Base-by-base conservation (phyloP, 306 rosid species). In the Corylus avellana region DNA sequence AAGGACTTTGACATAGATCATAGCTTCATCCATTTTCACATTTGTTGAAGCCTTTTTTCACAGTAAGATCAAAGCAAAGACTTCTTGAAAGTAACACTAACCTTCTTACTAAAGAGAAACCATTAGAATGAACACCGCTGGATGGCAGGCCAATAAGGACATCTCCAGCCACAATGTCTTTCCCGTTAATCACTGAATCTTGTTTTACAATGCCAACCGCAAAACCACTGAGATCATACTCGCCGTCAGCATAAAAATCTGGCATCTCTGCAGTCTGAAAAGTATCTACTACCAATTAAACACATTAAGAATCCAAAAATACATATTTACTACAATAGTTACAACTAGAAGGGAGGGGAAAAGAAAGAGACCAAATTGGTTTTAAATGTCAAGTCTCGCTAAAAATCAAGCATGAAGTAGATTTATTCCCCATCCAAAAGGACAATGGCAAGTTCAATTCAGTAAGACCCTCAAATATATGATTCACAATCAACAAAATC, bases 231-330 rank as follows among this genome's bases (percentile, higher is more conserved):
- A 95, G 98, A 79, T 95, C 97, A 78, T 95, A 93, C 79, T 95
- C 98, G 1, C 98, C 97, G 44, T 91, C 86, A 58, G 90, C 92
- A 39, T 95, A 95, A 56, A 95, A 94, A 75, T 87, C 96, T 8
- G 99, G 99, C 99, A 95, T 95, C 86, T 95, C 99, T 59, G 98
- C 98, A 27, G 97, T 95, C 99, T 93, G 84, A 77, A 58, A 86
- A 79, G 78, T 59, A 80, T 44, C 66, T 10, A 57, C 27, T 77
- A 79, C 76, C 62, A 54, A 82, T 47, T 18, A 12, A 76, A 58
- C 46, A 48, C 68, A 67, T 27, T 27, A 35, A 61, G 67, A 76
- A 14, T 51, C 37, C 48, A 11, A 77, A 77, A 58, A 42, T 17
- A n/a, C 4, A 7, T 11, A 32, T 2, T 32, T 0, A 4, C 5